Base-by-base conservation (phyloP, 2,329 filamentous ascomycete genomes). In the Clonostachys rosea region DNA sequence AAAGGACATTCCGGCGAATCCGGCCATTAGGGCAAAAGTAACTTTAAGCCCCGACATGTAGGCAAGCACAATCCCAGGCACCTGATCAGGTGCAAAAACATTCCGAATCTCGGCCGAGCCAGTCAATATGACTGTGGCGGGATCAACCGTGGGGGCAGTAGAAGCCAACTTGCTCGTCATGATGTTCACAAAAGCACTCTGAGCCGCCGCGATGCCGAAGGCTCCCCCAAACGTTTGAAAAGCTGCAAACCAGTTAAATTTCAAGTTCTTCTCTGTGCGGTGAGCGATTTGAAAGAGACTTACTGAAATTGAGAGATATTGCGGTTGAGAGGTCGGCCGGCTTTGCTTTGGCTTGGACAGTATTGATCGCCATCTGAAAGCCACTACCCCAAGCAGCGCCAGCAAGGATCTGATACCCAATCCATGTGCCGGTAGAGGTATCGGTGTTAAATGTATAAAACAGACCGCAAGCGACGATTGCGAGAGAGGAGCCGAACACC, bases 11-110 rank as follows among this genome's bases (percentile, higher is more conserved):
- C 24, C 24, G 8, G 24, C 24, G 9, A 30, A 30, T 30, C 24
- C 24, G 24, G 24, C 24, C 24, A 30, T 30, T 1, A 81, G 64
- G 1, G 78, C 82, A 24, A 79, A 74, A 8, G 72, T 69, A 6
- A 83, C 79, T 54, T 81, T 81, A 52, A 83, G 78, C 0, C 76
- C 76, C 48, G 75, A 62, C 44, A 74, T 83, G 63, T 86, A 86
- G 0, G 76, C 78, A 0, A 55, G 44, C 9, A 83, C 63, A 35
- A 86, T 78, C 0, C 68, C 69, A 1, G 60, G 52, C 1, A 84
- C 60, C 45, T 65, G 69, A 17, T 74, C 56, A 0, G 59, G 48
- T 0, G 68, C 56, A 47, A 86, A 76, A 6, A 64, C 64, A 5
- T 46, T 40, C 51, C 76, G 72, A n/a, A 87, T 62, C 49, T 76